Evolutionary conservation across 352 stramenopile species (phyloP).

Genomic region (Pythium vanterpoolii): DNA sequence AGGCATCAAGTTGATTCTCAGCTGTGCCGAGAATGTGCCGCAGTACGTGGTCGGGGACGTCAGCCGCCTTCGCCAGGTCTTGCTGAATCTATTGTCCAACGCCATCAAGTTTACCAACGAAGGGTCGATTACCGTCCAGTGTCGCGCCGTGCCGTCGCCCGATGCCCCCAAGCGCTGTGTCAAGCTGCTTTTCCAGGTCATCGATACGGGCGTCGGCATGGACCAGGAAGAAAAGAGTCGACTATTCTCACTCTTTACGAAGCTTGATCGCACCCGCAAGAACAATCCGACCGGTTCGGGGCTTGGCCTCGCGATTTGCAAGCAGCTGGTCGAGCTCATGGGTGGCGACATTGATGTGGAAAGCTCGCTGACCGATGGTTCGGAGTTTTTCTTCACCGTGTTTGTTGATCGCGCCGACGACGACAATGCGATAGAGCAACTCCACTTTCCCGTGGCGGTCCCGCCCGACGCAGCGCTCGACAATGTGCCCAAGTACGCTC

Average conservation of each 20-base stretch:
- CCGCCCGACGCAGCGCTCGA: slow-evolving; percentile 24
- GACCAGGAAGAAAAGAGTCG: slow-evolving; percentile 76
- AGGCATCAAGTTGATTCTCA: slow-evolving; percentile 79
- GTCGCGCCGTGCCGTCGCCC: slow-evolving; percentile 59
- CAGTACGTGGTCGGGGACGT: slow-evolving; percentile 75
- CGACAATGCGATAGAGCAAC: slow-evolving; percentile 32
- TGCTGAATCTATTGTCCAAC: slow-evolving; percentile 85
- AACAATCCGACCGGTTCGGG: slow-evolving; percentile 88
- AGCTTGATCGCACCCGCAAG: slow-evolving; percentile 71
- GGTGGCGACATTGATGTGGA: slow-evolving; percentile 85
- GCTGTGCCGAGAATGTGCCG: slow-evolving; percentile 81
- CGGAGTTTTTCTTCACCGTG: slow-evolving; percentile 85
- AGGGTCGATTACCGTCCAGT: slow-evolving; percentile 77
- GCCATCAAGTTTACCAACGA: slow-evolving; percentile 87
- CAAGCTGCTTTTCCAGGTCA: slow-evolving; percentile 82
- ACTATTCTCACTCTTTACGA: slow-evolving; percentile 82
- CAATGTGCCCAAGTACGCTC: slow-evolving; percentile 56
- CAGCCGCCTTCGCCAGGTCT: slow-evolving; percentile 68
- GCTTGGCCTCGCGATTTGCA: slow-evolving; percentile 84
- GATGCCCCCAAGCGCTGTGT: slow-evolving; percentile 64
- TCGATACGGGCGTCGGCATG: slow-evolving; percentile 82
- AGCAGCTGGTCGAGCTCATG: slow-evolving; percentile 88
- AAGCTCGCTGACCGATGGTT: slow-evolving; percentile 70
- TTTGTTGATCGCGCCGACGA: slow-evolving; percentile 57
- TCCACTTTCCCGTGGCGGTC: slow-evolving; percentile 44